Base-by-base conservation (phyloP, 1,284 basidiomycete species). In the Cryptococcus neoformans region DNA sequence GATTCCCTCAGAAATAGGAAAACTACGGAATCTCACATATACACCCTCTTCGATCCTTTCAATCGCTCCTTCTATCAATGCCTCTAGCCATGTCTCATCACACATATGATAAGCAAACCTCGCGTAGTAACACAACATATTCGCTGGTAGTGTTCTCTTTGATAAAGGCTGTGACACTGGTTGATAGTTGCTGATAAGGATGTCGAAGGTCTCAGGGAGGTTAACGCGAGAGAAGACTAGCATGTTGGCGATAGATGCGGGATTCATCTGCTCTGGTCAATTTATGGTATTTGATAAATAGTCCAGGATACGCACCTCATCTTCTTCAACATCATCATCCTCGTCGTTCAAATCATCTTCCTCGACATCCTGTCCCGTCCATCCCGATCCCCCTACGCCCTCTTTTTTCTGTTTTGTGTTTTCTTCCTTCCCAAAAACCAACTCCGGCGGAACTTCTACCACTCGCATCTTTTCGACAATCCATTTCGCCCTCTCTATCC, bases 11-110 rank as follows among this genome's bases (percentile, higher is more conserved):
- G 28, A 28, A 4, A 28, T 28, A 28, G 28, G 28, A 28, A 14
- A 4, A 28, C 17, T 37, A 60, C 42, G 58, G 49, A 51, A 38
- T 80, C 90, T 80, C 73, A 94, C 92, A 74, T 94, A 95, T 62
- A 96, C 88, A 14, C 84, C 85, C 53, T 90, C 88, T 76, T 99
- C 94, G 47, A 99, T 94, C 39, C 87, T 82, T 72, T 97, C 92
- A 36, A 94, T 88, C 0, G 92, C 90, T 11, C 90, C 89, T 42
- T 93, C 84, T 53, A 98, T 83, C 48, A 99, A 81, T 71, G 95
- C 92, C 74, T 97, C 94, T 28, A 97, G 80, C 88, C 93, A 92
- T 4, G 83, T 84, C 65, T 89, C 86, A 74, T 92, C 90, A 67
- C 91, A 92, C 14, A 85, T 86, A 54, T 92, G 79, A 63, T 86